Evolutionary conservation across 306 rosid genomes (phyloP), one percentile per base, ranked within the genome.

Genomic region (Ochetophila trinervis): DNA sequence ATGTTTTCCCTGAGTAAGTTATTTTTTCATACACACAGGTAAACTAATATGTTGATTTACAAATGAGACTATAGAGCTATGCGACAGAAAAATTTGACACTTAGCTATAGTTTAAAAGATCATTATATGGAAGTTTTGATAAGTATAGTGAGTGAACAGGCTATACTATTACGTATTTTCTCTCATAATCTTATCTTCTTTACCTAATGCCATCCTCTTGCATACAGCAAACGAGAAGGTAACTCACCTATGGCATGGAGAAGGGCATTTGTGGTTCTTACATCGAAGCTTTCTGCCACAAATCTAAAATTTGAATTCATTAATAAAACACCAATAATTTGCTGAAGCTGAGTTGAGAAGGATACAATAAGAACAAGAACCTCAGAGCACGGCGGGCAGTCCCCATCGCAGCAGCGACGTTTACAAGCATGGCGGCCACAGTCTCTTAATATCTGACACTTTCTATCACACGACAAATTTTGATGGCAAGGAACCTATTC

Each of bases 401-500:
- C 89, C 55, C 97, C 91, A 71, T 89, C 97, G 35, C 98, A 93
- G 84, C 98, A 93, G 68, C 94, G 91, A 9, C 98, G 98, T 62
- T 81, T 87, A 65, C 98, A 93, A 16, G 93, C 84, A 76, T 93
- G 98, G 35, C 95, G 83, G 11, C 89, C 91, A 60, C 98, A 93
- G 69, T 89, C 98, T 47, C 97, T 87, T 66, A 77, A 48, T 66
- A 58, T 80, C 72, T 72, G 89, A n/a, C 98, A 93, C 83, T 86
- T 93, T 88, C 97, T 85, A 65, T 93, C 98, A 71, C 98, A 93
- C 12, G 79, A 48, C 80, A 93, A 86, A 68, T 87, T 91, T 86
- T 93, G 98, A 86, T 84, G 80, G 77, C 98, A 93, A 79, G 98
- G 98, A 79, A 89, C 87, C 98, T 93, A 87, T 77, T 74, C 76